Base-by-base conservation (phyloP, 192 early-diverging fungal genomes). In the Phycomyces nitens region DNA sequence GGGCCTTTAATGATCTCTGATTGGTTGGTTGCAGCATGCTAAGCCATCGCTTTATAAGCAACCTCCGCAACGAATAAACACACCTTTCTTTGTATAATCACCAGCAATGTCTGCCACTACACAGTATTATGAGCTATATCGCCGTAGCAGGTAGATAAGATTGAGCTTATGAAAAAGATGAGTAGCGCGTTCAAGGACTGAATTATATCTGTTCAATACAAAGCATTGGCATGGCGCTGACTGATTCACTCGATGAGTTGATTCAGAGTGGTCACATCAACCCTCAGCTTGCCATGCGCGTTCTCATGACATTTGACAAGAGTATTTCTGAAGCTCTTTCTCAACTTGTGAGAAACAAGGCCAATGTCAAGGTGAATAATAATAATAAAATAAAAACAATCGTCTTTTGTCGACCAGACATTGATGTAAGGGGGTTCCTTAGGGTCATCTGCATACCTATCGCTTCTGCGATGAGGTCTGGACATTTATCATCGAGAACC, bases 391-490 rank as follows among this genome's bases (percentile, higher is more conserved):
- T 68, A 21, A 38, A 44, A 12, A 50, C 53, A 4, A 24, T 5
- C 24, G 15, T n/a, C 9, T 62, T 12, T 12, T 2, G 52, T n/a
- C 18, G 23, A 22, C 24, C 5, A 16, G n/a, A 9, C 29, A 53
- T 15, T 14, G 11, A 24, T n/a, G 18, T 58, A 38, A 18, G 10
- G 44, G 12, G 44, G 29, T 34, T 34, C 20, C 56, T 22, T 52
- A 90, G 86, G 92, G 91, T n/a, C 87, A 88, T 62, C 82, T 99
- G 60, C 82, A 90, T 62, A 93, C 88, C 22, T 99, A 98, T 73
- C 86, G 94, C 50, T 94, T 92, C 57, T 91, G 95, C 69, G 97
- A 99, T 68, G 97, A 99, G 61, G 96, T 99, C 22, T 99, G 94
- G 94, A 97, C 96, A 0, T 97, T 99, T 80, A 85, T 96, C 38